Conservation (phyloP, 164 flowering plant genomes). For the Taxillus chinensis region DNA sequence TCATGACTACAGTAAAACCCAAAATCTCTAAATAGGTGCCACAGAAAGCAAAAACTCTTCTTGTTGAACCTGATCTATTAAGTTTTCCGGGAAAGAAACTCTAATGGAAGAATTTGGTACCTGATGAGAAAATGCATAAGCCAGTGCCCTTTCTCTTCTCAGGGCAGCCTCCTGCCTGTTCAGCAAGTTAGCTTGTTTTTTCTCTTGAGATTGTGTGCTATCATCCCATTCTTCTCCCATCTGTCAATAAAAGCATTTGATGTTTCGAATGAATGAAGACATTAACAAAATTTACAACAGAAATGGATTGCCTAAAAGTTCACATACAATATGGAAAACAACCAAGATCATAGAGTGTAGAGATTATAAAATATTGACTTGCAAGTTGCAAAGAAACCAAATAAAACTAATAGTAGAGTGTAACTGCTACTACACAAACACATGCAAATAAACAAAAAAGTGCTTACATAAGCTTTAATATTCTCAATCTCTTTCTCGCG, state of each 20-base stretch:
- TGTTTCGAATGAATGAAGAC: background rate
- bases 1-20: no score
- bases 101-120: constrained; percentile 12
- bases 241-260: constrained; percentile 16
- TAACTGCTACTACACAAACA: no score
- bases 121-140: constrained; percentile 70
- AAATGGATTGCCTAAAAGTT: background rate
- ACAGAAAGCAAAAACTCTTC: no score
- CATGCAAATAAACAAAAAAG: no score
- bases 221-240: constrained; percentile 52
- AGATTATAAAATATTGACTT: no score
- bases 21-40: no score
- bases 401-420: no score
- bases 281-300: background rate
- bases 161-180: constrained; percentile 53
- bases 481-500: constrained; percentile 47
- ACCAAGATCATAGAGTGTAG: no score
- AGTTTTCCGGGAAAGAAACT: no score
- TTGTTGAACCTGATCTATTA: no score
- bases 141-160: constrained; percentile 67
- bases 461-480: constrained; percentile 34
- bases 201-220: constrained; percentile 49
- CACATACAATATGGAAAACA: background rate
- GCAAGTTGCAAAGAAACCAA: no score
- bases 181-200: constrained; percentile 40